Conservation (phyloP, 2,329 filamentous ascomycete genomes). For the Aspergillus ochraceus region DNA sequence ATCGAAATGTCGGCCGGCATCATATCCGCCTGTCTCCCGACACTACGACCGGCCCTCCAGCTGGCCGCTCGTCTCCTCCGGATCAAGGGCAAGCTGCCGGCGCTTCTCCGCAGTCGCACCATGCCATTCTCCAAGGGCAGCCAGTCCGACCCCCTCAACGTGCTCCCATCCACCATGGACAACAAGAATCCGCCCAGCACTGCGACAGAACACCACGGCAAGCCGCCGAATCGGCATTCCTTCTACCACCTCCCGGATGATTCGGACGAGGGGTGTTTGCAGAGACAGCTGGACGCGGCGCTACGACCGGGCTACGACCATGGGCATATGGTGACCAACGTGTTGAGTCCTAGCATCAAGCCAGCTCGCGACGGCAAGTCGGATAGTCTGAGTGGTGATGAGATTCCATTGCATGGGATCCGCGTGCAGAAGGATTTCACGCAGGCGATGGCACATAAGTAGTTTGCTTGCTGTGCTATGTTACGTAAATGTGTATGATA, state of each 20-base stretch:
- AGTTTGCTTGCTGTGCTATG: too few relatives aligned
- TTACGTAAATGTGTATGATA: too few relatives aligned
- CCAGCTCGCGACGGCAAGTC: background rate
- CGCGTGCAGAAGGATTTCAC: conserved; percentile 21
- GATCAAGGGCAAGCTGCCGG: conserved; percentile 14
- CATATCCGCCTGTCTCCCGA: conserved; percentile 29
- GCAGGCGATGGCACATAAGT: conserved; percentile 2
- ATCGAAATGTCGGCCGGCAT: conserved; percentile 32
- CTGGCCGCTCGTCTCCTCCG: conserved; percentile 19
- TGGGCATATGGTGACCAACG: conserved; percentile 18
- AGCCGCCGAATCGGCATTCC: conserved; percentile 12
- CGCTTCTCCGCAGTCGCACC: conserved; percentile 13
- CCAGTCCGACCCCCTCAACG: conserved; percentile 1
- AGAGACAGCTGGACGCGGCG: conserved; percentile 8
- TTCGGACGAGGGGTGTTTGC: background rate
- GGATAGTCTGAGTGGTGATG: conserved; percentile 15
- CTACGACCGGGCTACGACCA: conserved; percentile 22
- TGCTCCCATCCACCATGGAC: background rate
- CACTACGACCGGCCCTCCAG: conserved; percentile 25
- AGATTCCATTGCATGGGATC: conserved; percentile 23
- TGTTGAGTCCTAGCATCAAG: conserved; percentile 2
- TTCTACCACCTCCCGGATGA: conserved; percentile 23
- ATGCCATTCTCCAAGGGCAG: conserved; percentile 6
- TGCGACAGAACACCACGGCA: background rate
- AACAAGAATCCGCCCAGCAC: background rate